A percentile compares a stretch with the other conserved stretches of the same genome.
phyloP scores from a whole-genome alignment of 2,329 filamentous ascomycete species.

The Fusarium fracticaudum region DNA sequence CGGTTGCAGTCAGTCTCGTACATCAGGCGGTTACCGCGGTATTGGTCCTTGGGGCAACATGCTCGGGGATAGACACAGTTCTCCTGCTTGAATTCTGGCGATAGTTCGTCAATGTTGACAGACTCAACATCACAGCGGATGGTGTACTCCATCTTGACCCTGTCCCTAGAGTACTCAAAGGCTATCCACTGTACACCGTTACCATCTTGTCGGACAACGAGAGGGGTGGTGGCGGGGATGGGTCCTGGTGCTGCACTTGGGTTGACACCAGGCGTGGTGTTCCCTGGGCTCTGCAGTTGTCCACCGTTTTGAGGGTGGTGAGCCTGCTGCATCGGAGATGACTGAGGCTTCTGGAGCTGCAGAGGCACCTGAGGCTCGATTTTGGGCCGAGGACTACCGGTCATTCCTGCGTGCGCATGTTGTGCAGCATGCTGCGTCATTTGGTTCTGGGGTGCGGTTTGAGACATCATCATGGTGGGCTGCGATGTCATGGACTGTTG shows the following conservation, averaged over 20 bases:
- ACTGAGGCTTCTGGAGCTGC: slow-evolving; percentile 67
- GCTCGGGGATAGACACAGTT: slow-evolving; percentile 98
- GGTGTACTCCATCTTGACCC: slow-evolving; percentile 99
- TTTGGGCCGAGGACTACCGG: slow-evolving; percentile 70
- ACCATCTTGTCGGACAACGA: slow-evolving; percentile 92
- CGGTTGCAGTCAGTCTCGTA: slow-evolving; percentile 99
- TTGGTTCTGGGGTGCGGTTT: slow-evolving; percentile 65
- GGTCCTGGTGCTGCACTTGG: slow-evolving; percentile 93
- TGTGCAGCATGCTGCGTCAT: slow-evolving; percentile 69
- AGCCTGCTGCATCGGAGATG: slow-evolving; percentile 53
- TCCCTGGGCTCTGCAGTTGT: slow-evolving; percentile 53
- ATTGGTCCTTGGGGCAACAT: slow-evolving; percentile 94
- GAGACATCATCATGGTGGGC: slow-evolving; percentile 74
- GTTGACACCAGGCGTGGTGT: slow-evolving; percentile 68
- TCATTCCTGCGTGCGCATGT: slow-evolving; percentile 65
- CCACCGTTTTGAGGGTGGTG: slow-evolving; percentile 52
- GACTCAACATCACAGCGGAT: slow-evolving; percentile 98
- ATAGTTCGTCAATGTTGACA: slow-evolving; percentile 87
- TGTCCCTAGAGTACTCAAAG: slow-evolving; percentile 95
- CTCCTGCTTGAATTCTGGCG: slow-evolving; percentile 92
- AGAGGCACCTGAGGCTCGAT: slow-evolving; percentile 70
- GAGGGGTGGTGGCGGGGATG: slow-evolving; percentile 93
- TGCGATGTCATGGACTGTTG: slow-evolving; percentile 71
- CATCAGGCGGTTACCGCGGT: slow-evolving; percentile 92
- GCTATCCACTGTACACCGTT: slow-evolving; percentile 99